Conservation (phyloP, 2,329 filamentous ascomycete genomes). For the Epichloe bromicola region DNA sequence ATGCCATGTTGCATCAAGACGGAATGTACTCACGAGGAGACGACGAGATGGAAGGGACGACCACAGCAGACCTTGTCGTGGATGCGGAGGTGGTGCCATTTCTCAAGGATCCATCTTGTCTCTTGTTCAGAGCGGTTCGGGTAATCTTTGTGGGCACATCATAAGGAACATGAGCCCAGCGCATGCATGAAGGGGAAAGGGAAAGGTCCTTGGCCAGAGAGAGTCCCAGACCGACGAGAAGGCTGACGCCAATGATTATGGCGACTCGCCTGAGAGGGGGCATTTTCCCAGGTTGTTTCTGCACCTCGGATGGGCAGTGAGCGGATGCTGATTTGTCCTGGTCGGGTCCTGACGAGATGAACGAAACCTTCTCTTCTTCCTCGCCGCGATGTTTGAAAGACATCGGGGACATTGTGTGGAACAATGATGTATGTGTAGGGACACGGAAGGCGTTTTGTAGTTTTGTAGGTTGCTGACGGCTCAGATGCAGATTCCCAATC, state of each 20-base stretch:
- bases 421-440: not conserved
- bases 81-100: slow-evolving; percentile 1
- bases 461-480: not conserved
- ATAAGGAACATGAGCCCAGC: not conserved
- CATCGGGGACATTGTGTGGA: slow-evolving; percentile 9
- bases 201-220: slow-evolving; percentile 3
- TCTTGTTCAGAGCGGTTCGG: slow-evolving; percentile 3
- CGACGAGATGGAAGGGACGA: not conserved
- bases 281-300: slow-evolving; percentile 6
- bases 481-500: not conserved
- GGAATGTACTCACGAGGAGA: not conserved
- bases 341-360: slow-evolving; percentile 2
- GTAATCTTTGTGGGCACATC: not conserved
- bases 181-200: not conserved
- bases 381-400: slow-evolving; percentile 3
- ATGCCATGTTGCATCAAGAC: not conserved
- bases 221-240: slow-evolving; percentile 15
- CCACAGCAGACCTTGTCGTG: not conserved
- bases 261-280: slow-evolving; percentile 7
- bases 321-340: not conserved
- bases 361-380: slow-evolving; percentile 12
- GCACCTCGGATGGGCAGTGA: not conserved
- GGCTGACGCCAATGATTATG: slow-evolving; percentile 12
- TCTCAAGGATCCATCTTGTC: not conserved
- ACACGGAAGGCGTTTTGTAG: not conserved